Evolutionary conservation across 2,329 filamentous ascomycete genomes (phyloP).

Genomic region (Nothopassalora personata): DNA sequence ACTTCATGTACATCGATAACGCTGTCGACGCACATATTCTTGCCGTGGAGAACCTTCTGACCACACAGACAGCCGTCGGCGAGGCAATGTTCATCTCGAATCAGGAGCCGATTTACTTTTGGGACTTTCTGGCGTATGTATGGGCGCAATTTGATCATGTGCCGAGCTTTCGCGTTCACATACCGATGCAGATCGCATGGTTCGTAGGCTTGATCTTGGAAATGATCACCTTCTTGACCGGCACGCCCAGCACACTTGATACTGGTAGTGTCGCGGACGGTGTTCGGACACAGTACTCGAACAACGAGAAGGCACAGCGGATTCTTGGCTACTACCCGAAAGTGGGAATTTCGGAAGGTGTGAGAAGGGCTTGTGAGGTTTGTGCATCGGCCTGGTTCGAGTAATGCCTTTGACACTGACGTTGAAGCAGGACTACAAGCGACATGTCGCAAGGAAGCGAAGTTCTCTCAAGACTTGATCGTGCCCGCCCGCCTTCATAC

Average conservation of each 20-base stretch:
- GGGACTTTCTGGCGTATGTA: slow-evolving; percentile 76
- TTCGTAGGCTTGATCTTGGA: slow-evolving; percentile 45
- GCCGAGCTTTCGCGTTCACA: slow-evolving; percentile 44
- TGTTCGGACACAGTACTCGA: slow-evolving; percentile 49
- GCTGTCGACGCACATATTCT: slow-evolving; percentile 76
- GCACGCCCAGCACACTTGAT: slow-evolving; percentile 44
- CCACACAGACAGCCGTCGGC: slow-evolving; percentile 59
- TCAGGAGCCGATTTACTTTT: slow-evolving; percentile 81
- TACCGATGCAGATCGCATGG: slow-evolving; percentile 48
- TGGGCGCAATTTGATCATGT: slow-evolving; percentile 60
- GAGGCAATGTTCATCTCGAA: slow-evolving; percentile 90
- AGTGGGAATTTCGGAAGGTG: slow-evolving; percentile 48
- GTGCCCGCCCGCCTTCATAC: slow-evolving; percentile 3
- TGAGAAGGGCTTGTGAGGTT: slow-evolving; percentile 46
- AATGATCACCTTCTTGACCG: slow-evolving; percentile 43
- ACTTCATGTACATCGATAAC: slow-evolving; percentile 66
- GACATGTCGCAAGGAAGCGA: slow-evolving; percentile 13
- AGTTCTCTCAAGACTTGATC: background rate
- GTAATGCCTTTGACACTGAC: background rate
- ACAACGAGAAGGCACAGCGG: slow-evolving; percentile 46
- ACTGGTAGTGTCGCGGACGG: slow-evolving; percentile 53
- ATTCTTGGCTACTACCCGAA: slow-evolving; percentile 50
- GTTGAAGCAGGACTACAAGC: slow-evolving; percentile 22
- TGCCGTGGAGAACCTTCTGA: slow-evolving; percentile 66
- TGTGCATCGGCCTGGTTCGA: background rate